A percentile compares a stretch with the other conserved stretches of the same genome.
phyloP scores from a whole-genome alignment of 768 basidiomycete genomes.

The Crepidotus variabilis region DNA sequence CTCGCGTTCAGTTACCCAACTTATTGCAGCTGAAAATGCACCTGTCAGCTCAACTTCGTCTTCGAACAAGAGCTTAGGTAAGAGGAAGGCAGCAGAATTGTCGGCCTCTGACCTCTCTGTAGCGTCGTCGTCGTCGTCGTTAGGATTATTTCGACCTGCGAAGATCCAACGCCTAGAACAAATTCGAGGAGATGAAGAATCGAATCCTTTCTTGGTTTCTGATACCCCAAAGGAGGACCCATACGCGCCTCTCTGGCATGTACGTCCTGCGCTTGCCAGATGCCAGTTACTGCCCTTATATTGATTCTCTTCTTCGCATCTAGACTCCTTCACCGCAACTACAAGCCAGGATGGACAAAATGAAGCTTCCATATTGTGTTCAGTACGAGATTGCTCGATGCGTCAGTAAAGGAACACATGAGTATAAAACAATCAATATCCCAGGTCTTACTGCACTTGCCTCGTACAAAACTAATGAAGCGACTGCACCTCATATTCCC shows the following conservation, averaged over 20 bases:
- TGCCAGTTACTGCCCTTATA: not conserved
- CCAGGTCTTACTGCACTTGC: constrained; percentile 22
- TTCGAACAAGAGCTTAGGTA: constrained; percentile 21
- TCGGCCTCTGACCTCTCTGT: constrained; percentile 1
- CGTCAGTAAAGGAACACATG: constrained; percentile 24
- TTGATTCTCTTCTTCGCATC: not conserved
- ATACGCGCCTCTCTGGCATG: constrained; percentile 13
- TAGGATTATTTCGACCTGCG: constrained; percentile 13
- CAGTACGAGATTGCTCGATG: constrained; percentile 53
- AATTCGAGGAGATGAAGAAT: constrained; percentile 5
- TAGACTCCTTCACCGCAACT: constrained; percentile 19
- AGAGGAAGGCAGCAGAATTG: constrained; percentile 23
- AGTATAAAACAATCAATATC: constrained; percentile 27
- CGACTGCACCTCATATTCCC: constrained; percentile 25
- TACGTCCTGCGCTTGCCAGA: constrained; percentile 1
- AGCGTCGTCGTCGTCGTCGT: constrained; percentile 14
- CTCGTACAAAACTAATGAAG: constrained; percentile 24
- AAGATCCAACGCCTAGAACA: constrained; percentile 19
- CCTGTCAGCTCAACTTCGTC: constrained; percentile 17
- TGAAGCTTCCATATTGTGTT: constrained; percentile 37
- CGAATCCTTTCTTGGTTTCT: constrained; percentile 13
- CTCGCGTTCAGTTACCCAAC: constrained; percentile 9
- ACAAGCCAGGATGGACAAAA: constrained; percentile 22
- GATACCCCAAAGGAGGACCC: constrained; percentile 2
- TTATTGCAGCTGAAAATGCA: constrained; percentile 2